Percentiles rank a stretch among this genome's conserved stretches.
These are phyloP conservation scores for Salix purpurea DNA, from an alignment of 345 rosid species.

Conservation along the genomic window DNA sequence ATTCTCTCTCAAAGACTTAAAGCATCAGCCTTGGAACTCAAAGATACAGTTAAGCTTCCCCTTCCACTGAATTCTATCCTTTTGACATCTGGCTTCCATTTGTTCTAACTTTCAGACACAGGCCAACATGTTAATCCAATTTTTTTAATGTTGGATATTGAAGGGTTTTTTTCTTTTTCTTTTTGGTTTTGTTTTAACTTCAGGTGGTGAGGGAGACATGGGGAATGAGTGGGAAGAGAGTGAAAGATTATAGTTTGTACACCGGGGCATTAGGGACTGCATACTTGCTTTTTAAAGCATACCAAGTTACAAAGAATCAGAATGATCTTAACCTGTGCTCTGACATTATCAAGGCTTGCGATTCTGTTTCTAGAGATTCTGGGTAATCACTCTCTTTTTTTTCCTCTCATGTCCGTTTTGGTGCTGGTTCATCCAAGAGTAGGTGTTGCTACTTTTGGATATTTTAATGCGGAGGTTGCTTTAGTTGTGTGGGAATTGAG, in stretches of 20 bases:
- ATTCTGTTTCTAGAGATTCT: conserved; percentile 52
- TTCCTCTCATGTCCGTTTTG: not conserved
- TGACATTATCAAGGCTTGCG: conserved; percentile 55
- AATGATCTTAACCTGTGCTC: conserved; percentile 52
- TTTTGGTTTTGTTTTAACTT: not conserved
- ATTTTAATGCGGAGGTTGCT: too few species aligned
- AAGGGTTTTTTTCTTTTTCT: too few species aligned
- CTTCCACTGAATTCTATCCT: not conserved
- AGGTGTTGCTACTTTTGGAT: too few species aligned
- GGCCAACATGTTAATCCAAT: too few species aligned
- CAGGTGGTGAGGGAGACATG: conserved; percentile 62
- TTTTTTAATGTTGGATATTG: too few species aligned
- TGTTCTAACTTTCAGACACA: not conserved
- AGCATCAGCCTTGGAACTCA: conserved; percentile 38
- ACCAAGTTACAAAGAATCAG: conserved; percentile 40
- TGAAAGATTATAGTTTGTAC: conserved; percentile 51
- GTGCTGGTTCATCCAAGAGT: not conserved
- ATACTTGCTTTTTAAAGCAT: conserved; percentile 51
- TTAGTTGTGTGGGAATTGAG: not conserved
- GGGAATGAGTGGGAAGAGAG: conserved; percentile 39
- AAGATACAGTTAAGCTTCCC: conserved; percentile 27
- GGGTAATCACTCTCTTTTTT: conserved; percentile 25
- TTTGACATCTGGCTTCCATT: not conserved
- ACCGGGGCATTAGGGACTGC: conserved; percentile 66
- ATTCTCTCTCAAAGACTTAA: conserved; percentile 33